These are phyloP conservation scores for Paecilomyces sp. DNA, from an alignment of 2,329 filamentous ascomycete genomes.

Conservation along the genomic window DNA sequence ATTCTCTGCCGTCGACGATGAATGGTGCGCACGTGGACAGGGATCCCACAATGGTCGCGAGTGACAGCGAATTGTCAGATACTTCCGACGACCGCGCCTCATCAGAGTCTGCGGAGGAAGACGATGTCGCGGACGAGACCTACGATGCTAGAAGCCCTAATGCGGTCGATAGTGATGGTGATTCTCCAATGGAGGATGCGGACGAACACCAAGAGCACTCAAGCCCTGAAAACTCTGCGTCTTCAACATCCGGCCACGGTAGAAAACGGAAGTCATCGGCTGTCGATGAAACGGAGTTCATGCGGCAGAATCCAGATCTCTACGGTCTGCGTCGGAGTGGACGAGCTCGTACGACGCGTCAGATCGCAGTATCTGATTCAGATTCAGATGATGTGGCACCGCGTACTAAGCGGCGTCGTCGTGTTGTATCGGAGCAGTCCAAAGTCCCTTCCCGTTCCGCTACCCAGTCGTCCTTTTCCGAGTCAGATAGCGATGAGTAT, in stretches of 20 bases:
- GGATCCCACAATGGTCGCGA: conserved; percentile 45
- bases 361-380: conserved; percentile 55
- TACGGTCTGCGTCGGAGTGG: conserved; percentile 90
- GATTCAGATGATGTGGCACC: conserved; percentile 62
- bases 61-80: conserved; percentile 73
- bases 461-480: conserved; percentile 58
- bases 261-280: conserved; percentile 65
- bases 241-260: conserved; percentile 61
- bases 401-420: conserved; percentile 45
- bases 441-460: conserved; percentile 40
- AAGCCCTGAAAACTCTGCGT: conserved; percentile 57
- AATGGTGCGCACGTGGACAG: conserved; percentile 18
- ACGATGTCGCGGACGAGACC: conserved; percentile 33
- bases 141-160: conserved; percentile 30
- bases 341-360: conserved; percentile 56
- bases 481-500: conserved; percentile 63
- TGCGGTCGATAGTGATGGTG: conserved; percentile 47
- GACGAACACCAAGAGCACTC: conserved; percentile 18
- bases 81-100: conserved; percentile 51
- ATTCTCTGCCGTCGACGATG: conserved; percentile 17
- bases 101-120: conserved; percentile 40
- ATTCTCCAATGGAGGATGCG: conserved; percentile 65
- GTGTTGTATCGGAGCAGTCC: conserved; percentile 42
- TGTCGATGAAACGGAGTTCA: conserved; percentile 71
- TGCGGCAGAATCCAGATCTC: conserved; percentile 84